phyloP scores from a whole-genome alignment of 2,329 filamentous ascomycete species.

The Fusarium abutilonis region DNA sequence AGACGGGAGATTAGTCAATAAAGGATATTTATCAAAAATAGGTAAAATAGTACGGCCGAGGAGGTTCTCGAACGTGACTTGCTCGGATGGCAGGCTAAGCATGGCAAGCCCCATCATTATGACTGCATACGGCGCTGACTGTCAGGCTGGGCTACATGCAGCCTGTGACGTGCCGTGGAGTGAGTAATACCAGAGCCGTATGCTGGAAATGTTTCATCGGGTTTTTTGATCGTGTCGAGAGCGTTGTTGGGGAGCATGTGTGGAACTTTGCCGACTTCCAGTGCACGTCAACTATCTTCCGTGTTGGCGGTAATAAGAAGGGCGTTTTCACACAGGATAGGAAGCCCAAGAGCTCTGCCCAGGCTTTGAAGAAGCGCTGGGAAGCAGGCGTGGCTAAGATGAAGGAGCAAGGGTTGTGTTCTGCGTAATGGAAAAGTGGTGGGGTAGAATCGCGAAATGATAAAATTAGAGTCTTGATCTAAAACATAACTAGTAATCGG shows the following conservation, averaged over 20 bases:
- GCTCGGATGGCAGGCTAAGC: conserved; percentile 14
- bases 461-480: no score
- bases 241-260: conserved; percentile 31
- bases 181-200: conserved; percentile 27
- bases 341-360: conserved; percentile 16
- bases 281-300: conserved; percentile 20
- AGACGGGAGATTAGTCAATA: conserved; percentile 18
- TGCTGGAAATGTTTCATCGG: conserved; percentile 30
- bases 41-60: conserved; percentile 19
- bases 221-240: conserved; percentile 31
- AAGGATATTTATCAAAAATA: no score
- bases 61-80: conserved; percentile 10
- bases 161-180: conserved; percentile 32
- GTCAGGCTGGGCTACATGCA: conserved; percentile 13
- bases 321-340: conserved; percentile 30
- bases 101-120: conserved; percentile 27
- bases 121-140: conserved; percentile 23
- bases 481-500: no score
- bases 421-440: no score
- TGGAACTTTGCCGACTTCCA: conserved; percentile 39
- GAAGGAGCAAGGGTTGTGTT: no score
- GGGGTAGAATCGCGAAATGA: no score
- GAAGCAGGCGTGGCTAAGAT: no score
- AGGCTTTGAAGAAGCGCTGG: conserved; percentile 18
- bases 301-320: conserved; percentile 36